A percentile compares a stretch with the other conserved stretches of the same genome.
Conservation (phyloP, 1,284 basidiomycete species). For the Apiotrichum brassicae region DNA sequence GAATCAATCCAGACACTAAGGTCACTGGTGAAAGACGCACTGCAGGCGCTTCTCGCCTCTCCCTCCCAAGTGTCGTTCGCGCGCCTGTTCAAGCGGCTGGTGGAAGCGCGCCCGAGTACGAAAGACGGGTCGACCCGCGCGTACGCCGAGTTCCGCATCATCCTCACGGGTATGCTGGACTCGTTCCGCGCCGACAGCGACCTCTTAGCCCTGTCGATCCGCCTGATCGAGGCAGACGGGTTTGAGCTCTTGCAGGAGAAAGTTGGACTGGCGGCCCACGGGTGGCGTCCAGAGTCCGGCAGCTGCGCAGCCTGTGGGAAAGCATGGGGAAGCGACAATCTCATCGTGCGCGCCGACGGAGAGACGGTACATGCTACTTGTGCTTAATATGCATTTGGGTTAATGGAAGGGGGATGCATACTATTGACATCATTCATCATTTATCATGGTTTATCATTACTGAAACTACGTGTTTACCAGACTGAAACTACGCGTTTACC, state of each 20-base stretch:
- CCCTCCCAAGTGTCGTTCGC: slow-evolving; percentile 86
- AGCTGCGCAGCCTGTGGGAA: slow-evolving; percentile 5
- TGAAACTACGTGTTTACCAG: no score
- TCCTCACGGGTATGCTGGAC: slow-evolving; percentile 88
- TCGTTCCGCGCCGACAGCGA: slow-evolving; percentile 88
- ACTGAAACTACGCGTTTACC: not conserved
- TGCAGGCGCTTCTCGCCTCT: slow-evolving; percentile 73
- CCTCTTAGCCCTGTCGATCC: slow-evolving; percentile 79
- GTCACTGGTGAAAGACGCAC: slow-evolving; percentile 73
- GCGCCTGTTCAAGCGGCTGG: slow-evolving; percentile 79
- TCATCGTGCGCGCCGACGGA: not conserved
- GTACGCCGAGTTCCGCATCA: slow-evolving; percentile 85
- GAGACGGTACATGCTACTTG: not conserved
- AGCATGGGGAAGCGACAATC: not conserved
- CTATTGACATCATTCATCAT: no score
- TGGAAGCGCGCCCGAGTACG: slow-evolving; percentile 50
- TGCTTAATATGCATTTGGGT: no score
- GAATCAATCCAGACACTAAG: slow-evolving; percentile 55
- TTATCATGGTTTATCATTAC: no score
- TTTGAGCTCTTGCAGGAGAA: slow-evolving; percentile 61
- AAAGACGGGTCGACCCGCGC: slow-evolving; percentile 47
- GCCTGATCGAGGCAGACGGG: slow-evolving; percentile 73
- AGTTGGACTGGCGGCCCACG: slow-evolving; percentile 35
- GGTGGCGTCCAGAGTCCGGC: slow-evolving; percentile 35
- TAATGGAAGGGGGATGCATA: no score